Evolutionary conservation across 1,139 yeast species (phyloP), one percentile per base, ranked within the genome.

Genomic region (Casaregolazyma suthepensis): DNA sequence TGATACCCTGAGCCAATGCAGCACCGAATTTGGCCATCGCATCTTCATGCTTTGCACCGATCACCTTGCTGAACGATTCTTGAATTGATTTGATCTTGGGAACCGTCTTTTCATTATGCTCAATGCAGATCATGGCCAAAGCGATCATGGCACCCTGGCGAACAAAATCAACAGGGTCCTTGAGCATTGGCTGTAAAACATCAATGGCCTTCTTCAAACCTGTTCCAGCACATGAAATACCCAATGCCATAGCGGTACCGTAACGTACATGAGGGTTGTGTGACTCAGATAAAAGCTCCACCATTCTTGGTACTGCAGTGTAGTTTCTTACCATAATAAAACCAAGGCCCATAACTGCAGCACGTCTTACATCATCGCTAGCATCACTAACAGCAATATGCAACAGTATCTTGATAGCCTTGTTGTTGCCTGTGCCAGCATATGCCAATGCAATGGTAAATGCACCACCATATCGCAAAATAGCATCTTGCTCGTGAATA

Each of bases 21-120:
- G 99, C 98, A 67, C 99, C 99, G 71, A 91, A 93, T 72, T 90
- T 91, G 46, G 98, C 96, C 72, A 94, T 80, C 5, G 96, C 96
- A 72, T 93, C 99, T 72, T 91, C 97, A 63, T 89, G 96, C 72
- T 93, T 94, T 65, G 85, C 87, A 47, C 85, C 76, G 56, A 91
- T 80, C 15, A 90, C 85, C 59, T 81, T 83, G 49, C 91, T 85
- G 63, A 87, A 83, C 52, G 79, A 79, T 64, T 87, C 86, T 65
- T 85, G 87, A 61, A 89, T 79, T 42, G 83, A 82, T 61, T 82
- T 84, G 38, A 91, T 94, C 67, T 87, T 85, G 47, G 96, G 91
- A 68, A 78, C 81, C 10, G 87, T 76, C 63, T 83, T 83, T 63
- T 91, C 98, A 64, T 90, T 93, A 72, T 90, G 97, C 74, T 93